Evolutionary conservation across 2,329 filamentous ascomycete genomes (phyloP), one percentile per base, ranked within the genome.

Genomic region (Neonectria faginata): DNA sequence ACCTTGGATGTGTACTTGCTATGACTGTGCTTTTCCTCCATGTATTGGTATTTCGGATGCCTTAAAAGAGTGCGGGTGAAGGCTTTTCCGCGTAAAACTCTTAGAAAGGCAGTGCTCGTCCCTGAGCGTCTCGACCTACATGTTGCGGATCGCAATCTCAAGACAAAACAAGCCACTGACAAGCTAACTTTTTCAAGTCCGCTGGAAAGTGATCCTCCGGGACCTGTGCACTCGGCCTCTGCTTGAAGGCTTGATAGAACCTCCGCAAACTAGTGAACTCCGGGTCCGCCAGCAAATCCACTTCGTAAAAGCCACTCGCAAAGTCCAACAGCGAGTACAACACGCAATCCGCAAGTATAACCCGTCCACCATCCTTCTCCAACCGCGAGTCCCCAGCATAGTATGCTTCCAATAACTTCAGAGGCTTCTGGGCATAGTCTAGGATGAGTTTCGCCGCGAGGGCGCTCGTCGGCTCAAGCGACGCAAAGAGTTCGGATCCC

Each of bases 71-170:
- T 20, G 20, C 20, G 20, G 20, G 20, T 20, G 20, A 3, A 20
- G 20, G 20, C 20, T 20, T 20, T 20, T 3, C 3, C 20, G 20
- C 20, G 3, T 20, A 20, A 20, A 20, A 20, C 22, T 25, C 25
- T 25, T 25, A 25, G 25, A 25, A 25, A 25, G 25, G 6, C 25
- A 25, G 25, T 25, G 25, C 25, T 1, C 22, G 9, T 11, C 50
- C 11, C 29, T 67, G 58, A 64, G 77, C 71, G 77, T 70, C 74
- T 7, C 73, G 73, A 45, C 53, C 53, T 81, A 5, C 75, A 80
- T 47, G 64, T 80, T 7, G 72, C 68, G 2, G 79, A 81, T 63
- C 80, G 76, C 8, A 22, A 12, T 9, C 9, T 22, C 16, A 12
- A 44, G 41, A 44, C 41, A 44, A 44, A 3, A 22, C 18, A 33